Percentiles rank a stretch among this genome's conserved stretches.
These are phyloP conservation scores for Bremia lactucae DNA, from an alignment of 352 stramenopile species.

Conservation along the genomic window DNA sequence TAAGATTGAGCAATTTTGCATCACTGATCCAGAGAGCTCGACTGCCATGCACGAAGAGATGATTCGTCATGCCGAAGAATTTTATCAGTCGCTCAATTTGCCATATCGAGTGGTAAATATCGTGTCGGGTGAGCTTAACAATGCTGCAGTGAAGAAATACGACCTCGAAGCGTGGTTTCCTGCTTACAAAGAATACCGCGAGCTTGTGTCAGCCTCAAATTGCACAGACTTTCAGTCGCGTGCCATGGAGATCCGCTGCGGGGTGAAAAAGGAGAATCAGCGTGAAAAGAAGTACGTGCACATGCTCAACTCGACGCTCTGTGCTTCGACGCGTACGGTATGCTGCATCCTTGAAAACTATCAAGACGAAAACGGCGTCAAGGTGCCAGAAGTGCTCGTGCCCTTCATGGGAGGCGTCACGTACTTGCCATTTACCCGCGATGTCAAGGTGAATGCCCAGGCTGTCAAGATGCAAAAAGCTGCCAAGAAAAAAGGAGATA, in stretches of 20 bases:
- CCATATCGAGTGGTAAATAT: slow-evolving; percentile 99
- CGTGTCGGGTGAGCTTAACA: slow-evolving; percentile 96
- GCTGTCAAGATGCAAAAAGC: slow-evolving; percentile 93
- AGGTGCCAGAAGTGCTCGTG: slow-evolving; percentile 94
- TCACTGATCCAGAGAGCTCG: slow-evolving; percentile 91
- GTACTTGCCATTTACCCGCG: slow-evolving; percentile 97
- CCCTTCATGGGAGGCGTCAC: slow-evolving; percentile 97
- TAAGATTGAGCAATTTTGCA: slow-evolving; percentile 99
- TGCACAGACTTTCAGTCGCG: slow-evolving; percentile 97
- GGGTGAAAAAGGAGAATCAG: slow-evolving; percentile 92
- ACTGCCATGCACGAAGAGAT: slow-evolving; percentile 90
- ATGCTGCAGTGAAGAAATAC: slow-evolving; percentile 99
- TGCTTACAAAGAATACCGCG: slow-evolving; percentile 96
- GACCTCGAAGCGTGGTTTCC: slow-evolving; percentile 99
- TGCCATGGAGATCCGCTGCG: slow-evolving; percentile 95
- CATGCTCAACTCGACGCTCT: slow-evolving; percentile 99
- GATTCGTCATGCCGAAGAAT: slow-evolving; percentile 90
- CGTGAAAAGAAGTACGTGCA: slow-evolving; percentile 96
- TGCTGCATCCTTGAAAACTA: slow-evolving; percentile 99
- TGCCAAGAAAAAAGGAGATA: slow-evolving; percentile 89
- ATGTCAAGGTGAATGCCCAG: slow-evolving; percentile 87
- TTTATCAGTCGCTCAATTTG: slow-evolving; percentile 96
- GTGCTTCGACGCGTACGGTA: slow-evolving; percentile 96
- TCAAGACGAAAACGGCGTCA: slow-evolving; percentile 95
- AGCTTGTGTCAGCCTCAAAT: slow-evolving; percentile 99